Percentiles rank a stretch among this genome's conserved stretches.
Conservation (phyloP, 257 asterid species). For the Primulina tabacum region DNA sequence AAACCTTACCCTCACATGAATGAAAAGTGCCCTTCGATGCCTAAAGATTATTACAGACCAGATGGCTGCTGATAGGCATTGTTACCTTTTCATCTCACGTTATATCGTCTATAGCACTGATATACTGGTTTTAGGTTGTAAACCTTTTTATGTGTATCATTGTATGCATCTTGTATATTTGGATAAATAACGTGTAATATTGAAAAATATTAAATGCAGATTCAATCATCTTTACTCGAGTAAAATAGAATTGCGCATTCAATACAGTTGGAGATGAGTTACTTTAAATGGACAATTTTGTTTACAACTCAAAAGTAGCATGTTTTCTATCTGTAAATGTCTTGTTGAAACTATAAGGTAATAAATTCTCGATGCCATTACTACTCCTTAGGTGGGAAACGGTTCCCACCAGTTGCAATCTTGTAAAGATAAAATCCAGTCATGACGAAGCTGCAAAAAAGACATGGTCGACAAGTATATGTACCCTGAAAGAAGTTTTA, state of each 20-base stretch:
- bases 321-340: not conserved
- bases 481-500: not conserved
- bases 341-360: not conserved
- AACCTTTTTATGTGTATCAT: not conserved
- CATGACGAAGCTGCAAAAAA: conserved; percentile 64
- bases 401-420: conserved; percentile 78
- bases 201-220: not conserved
- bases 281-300: not conserved
- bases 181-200: conserved; percentile 8
- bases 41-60: conserved; percentile 64
- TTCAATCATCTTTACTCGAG: not conserved
- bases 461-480: not conserved
- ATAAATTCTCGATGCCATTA: conserved; percentile 23
- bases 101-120: not conserved
- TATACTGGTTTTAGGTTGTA: conserved; percentile 18
- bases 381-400: conserved; percentile 62
- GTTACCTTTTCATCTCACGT: not conserved
- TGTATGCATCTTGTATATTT: conserved; percentile 24
- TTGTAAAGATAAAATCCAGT: conserved; percentile 72
- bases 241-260: too few relatives aligned
- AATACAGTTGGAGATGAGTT: not conserved
- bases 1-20: conserved; percentile 78
- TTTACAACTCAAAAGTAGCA: not conserved
- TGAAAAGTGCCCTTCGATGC: conserved; percentile 82
- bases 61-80: conserved; percentile 57